Conservation (phyloP, 371 early-diverging fungal species). For the Saksenaea oblongispora region DNA sequence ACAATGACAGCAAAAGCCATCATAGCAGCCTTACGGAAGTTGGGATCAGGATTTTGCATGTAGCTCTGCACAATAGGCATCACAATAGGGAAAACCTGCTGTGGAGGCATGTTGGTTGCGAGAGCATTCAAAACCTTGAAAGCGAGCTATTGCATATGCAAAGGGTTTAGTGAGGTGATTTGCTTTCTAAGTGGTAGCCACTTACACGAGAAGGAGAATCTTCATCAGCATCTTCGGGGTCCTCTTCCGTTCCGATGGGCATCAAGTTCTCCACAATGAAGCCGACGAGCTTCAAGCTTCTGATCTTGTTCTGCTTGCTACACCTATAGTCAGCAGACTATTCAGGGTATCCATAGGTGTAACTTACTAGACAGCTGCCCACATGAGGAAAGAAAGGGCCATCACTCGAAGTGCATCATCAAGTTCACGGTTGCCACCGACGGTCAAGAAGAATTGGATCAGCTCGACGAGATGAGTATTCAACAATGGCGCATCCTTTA, state of each 20-base stretch:
- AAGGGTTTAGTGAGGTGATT: neutral
- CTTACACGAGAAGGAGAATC: constrained; percentile 79
- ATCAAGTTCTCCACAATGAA: constrained; percentile 77
- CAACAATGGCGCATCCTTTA: constrained; percentile 76
- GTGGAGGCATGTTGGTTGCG: constrained; percentile 82
- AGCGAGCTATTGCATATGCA: constrained; percentile 38
- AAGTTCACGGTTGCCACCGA: constrained; percentile 68
- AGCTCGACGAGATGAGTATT: constrained; percentile 76
- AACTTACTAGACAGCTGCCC: constrained; percentile 79
- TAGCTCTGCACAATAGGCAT: constrained; percentile 71
- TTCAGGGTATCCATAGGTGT: neutral
- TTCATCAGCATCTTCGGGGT: constrained; percentile 82
- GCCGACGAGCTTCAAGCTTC: constrained; percentile 76
- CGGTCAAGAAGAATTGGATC: constrained; percentile 74
- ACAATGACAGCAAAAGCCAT: constrained; percentile 83
- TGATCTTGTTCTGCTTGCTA: constrained; percentile 79
- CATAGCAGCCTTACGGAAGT: constrained; percentile 85
- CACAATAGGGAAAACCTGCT: constrained; percentile 83
- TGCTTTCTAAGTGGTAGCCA: constrained; percentile 1
- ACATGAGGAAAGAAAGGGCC: constrained; percentile 84
- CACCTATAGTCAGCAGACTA: neutral
- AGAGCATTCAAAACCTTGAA: constrained; percentile 76
- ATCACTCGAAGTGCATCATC: constrained; percentile 74
- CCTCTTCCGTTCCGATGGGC: constrained; percentile 85
- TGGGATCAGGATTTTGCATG: constrained; percentile 74